Percentiles rank a stretch among this genome's conserved stretches.
These are phyloP conservation scores for Dictyostelium brefeldianum DNA, from an alignment of 78 protist species.

Conservation along the genomic window DNA sequence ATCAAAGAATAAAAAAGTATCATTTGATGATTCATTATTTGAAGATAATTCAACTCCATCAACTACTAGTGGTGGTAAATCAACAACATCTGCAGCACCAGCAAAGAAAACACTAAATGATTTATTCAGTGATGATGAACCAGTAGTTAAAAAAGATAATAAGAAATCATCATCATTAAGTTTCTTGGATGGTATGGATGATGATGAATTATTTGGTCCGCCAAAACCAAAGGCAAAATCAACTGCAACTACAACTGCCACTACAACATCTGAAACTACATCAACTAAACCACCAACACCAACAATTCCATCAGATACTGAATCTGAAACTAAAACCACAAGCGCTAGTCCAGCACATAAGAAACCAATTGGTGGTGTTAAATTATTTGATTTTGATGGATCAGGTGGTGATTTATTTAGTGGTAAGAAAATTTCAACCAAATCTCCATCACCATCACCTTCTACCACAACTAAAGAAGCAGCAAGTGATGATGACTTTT, in stretches of 20 bases:
- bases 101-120: slow-evolving; percentile 50
- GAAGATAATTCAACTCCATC: slow-evolving; percentile 44
- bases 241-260: not conserved
- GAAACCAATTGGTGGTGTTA: slow-evolving; percentile 82
- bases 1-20: not conserved
- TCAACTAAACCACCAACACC: not conserved
- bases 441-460: slow-evolving; percentile 27
- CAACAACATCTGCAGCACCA: not conserved
- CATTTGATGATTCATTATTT: slow-evolving; percentile 64
- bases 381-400: slow-evolving; percentile 71
- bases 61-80: not conserved
- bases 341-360: slow-evolving; percentile 22
- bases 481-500: slow-evolving; percentile 8
- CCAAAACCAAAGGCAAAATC: slow-evolving; percentile 18
- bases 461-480: not conserved
- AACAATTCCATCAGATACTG: slow-evolving; percentile 12
- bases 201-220: slow-evolving; percentile 13
- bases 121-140: slow-evolving; percentile 39
- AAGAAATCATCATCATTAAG: slow-evolving; percentile 10
- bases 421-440: not conserved
- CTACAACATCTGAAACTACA: not conserved
- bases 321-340: not conserved
- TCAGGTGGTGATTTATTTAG: not conserved
- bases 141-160: slow-evolving; percentile 5
- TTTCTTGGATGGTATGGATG: slow-evolving; percentile 28